These are phyloP conservation scores for Penicillium malachiteum DNA, from an alignment of 495 filamentous ascomycete species.

Conservation along the genomic window DNA sequence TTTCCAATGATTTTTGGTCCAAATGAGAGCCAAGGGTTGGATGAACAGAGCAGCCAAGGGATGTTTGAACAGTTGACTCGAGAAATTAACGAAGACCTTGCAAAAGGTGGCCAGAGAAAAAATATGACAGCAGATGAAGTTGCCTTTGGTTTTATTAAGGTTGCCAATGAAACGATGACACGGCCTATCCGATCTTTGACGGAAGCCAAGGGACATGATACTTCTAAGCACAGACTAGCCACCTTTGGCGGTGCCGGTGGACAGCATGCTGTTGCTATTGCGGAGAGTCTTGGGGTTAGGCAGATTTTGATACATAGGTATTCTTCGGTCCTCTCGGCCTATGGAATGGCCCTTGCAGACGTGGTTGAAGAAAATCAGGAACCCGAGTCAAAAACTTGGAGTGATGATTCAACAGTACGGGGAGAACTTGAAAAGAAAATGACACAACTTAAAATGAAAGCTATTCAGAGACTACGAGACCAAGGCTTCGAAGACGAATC, in stretches of 20 bases:
- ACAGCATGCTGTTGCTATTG: constrained; percentile 95
- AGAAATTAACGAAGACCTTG: constrained; percentile 61
- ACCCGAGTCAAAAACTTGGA: constrained; percentile 63
- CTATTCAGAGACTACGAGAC: constrained; percentile 18
- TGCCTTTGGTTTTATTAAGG: constrained; percentile 64
- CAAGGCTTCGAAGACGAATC: constrained; percentile 34
- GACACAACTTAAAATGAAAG: constrained; percentile 16
- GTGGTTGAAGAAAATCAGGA: constrained; percentile 92
- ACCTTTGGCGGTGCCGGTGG: constrained; percentile 95
- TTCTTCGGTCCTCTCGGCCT: constrained; percentile 92
- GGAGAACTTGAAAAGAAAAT: constrained; percentile 20
- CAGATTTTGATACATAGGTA: constrained; percentile 90
- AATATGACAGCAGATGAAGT: constrained; percentile 79
- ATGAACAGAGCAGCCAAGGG: constrained; percentile 65
- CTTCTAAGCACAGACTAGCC: constrained; percentile 82
- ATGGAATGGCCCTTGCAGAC: constrained; percentile 95
- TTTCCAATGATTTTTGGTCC: constrained; percentile 93
- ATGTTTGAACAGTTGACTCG: constrained; percentile 70
- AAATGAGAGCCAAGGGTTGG: constrained; percentile 66
- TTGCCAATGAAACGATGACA: constrained; percentile 96
- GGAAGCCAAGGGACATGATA: constrained; percentile 91
- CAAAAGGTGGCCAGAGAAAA: constrained; percentile 47
- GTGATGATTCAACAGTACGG: constrained; percentile 6
- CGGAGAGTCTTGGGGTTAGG: constrained; percentile 78
- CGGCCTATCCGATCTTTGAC: constrained; percentile 89